Evolutionary conservation across 139 green algal genomes (phyloP).

Genomic region (Diplosphaera chodatii): DNA sequence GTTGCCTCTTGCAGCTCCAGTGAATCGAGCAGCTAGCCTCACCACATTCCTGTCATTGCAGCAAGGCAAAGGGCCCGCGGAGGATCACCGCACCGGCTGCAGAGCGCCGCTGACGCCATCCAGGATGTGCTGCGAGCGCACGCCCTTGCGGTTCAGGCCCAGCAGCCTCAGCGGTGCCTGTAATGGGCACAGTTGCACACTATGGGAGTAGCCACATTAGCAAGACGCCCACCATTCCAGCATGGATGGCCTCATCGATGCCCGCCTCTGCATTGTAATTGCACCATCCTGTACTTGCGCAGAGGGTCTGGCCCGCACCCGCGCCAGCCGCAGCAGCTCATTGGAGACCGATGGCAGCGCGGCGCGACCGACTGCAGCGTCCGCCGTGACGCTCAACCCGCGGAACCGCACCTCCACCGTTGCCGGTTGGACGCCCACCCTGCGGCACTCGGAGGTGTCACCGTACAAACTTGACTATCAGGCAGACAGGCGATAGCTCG

Average conservation of each 20-base stretch:
- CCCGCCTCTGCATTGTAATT: too few species aligned
- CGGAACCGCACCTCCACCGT: slow-evolving; percentile 2
- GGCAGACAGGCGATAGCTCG: too few species aligned
- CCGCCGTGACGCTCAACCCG: not conserved
- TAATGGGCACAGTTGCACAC: too few species aligned
- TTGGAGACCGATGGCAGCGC: not conserved
- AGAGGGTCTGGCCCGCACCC: too few species aligned
- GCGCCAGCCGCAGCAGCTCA: not conserved
- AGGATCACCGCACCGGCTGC: not conserved
- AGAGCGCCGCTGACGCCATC: not conserved
- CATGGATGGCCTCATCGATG: too few species aligned
- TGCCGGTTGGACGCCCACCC: not conserved
- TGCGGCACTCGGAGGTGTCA: not conserved
- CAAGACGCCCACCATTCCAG: too few species aligned
- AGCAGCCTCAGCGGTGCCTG: not conserved
- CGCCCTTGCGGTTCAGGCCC: not conserved
- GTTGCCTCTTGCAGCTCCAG: not conserved
- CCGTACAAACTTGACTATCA: too few species aligned
- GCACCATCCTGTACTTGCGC: too few species aligned
- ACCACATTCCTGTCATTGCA: too few species aligned
- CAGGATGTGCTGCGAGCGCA: not conserved
- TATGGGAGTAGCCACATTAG: too few species aligned
- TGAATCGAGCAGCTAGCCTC: too few species aligned
- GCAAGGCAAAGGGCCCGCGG: too few species aligned
- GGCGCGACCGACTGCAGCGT: not conserved